Base-by-base conservation (phyloP, 2,329 filamentous ascomycete species). In the Colletotrichum orchidophilum region DNA sequence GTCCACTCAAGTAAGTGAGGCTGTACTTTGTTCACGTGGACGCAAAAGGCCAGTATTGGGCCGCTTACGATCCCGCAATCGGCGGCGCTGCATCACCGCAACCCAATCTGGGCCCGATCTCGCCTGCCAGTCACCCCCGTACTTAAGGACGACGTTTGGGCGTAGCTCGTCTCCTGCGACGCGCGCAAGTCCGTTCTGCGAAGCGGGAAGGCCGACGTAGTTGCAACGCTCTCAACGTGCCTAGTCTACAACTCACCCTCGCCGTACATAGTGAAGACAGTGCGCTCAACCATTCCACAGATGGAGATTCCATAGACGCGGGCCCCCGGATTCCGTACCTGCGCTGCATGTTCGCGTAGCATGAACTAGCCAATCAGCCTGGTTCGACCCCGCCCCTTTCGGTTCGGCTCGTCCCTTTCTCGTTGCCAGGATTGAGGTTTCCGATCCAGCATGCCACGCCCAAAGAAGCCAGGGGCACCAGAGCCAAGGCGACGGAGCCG, bases 401-500 rank as follows among this genome's bases (percentile, higher is more conserved):
- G 52, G 39, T 66, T 55, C 67, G 58, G 58, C 62, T 58, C 27
- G 53, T 59, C 58, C 39, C 39, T 29, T 63, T 50, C 50, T 55
- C 53, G 50, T 29, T 63, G 11, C 50, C 55, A 53, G 72, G 57
- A 65, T 54, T 62, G 70, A 46, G 27, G 15, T 54, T 27, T 63
- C 42, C 49, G 69, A 46, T 65, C 18, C 63, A 74, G 64, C 63
- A 85, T 85, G 83, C 83, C 83, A 73, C 82, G 83, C 60, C 81
- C 80, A 60, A 83, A 82, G 78, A 83, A 80, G 75, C 80, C 81
- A 72, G 82, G 81, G 70, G 80, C 82, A 64, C 80, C 80, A 70
- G 82, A 84, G 77, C 83, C 83, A 59, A 85, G 84, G 78, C 78
- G 81, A 74, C 77, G 83, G 73, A 84, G 83, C 78, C 80, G 83